Evolutionary conservation across 2,329 filamentous ascomycete genomes (phyloP).

Genomic region (Colletotrichum horii): DNA sequence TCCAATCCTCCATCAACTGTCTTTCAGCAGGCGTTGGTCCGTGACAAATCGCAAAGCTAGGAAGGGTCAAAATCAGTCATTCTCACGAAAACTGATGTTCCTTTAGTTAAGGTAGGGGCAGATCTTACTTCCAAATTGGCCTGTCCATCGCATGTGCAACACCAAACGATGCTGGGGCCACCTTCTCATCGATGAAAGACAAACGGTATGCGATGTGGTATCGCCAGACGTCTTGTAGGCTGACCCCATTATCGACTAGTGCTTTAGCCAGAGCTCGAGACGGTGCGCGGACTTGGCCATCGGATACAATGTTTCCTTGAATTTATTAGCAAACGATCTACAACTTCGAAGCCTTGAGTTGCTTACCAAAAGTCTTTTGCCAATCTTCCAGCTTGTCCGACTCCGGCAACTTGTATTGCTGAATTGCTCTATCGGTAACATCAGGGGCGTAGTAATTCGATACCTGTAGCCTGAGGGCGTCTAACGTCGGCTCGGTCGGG

Average conservation of each 20-base stretch:
- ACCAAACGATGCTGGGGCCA: slow-evolving; percentile 38
- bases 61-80: background rate
- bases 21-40: slow-evolving; percentile 38
- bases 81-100: background rate
- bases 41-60: slow-evolving; percentile 41
- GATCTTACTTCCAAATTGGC: slow-evolving; percentile 45
- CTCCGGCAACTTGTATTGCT: slow-evolving; percentile 38
- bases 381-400: slow-evolving; percentile 36
- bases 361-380: slow-evolving; percentile 39
- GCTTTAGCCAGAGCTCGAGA: slow-evolving; percentile 36
- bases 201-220: slow-evolving; percentile 46
- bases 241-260: slow-evolving; percentile 35
- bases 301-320: slow-evolving; percentile 36
- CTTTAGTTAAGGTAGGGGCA: background rate
- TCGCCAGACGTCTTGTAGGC: slow-evolving; percentile 40
- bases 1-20: slow-evolving; percentile 42
- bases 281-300: slow-evolving; percentile 44
- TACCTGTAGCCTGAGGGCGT: slow-evolving; percentile 40
- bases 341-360: background rate
- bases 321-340: background rate
- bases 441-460: slow-evolving; percentile 48
- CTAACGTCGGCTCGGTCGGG: slow-evolving; percentile 34
- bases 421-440: slow-evolving; percentile 38
- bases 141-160: slow-evolving; percentile 46
- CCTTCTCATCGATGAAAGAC: slow-evolving; percentile 44